Conservation (phyloP, 768 basidiomycete genomes). For the Plicaturopsis crispa region DNA sequence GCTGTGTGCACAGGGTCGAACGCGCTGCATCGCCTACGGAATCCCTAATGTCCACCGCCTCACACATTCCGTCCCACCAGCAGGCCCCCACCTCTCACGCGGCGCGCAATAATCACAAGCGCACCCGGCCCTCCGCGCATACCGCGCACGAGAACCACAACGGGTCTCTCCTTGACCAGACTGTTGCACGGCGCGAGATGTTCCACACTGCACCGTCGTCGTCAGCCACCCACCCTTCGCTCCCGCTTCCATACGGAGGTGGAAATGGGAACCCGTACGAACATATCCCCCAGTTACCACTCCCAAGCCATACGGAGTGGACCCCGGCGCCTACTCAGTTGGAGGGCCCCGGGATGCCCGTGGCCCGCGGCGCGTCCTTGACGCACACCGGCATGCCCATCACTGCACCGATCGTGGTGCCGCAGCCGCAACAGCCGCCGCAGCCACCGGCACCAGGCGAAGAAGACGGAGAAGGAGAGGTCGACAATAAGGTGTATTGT, state of each 20-base stretch:
- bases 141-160: conserved; percentile 33
- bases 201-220: conserved; percentile 45
- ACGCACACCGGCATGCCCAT: conserved; percentile 12
- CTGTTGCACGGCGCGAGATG: too few relatives aligned
- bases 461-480: conserved; percentile 37
- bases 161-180: too few relatives aligned
- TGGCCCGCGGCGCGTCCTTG: conserved; percentile 34
- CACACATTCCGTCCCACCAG: conserved; percentile 43
- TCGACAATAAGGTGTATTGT: conserved; percentile 68
- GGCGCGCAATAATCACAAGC: conserved; percentile 28
- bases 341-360: conserved; percentile 76
- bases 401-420: background rate
- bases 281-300: too few relatives aligned
- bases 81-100: conserved; percentile 15
- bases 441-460: conserved; percentile 18
- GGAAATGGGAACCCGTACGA: conserved; percentile 9
- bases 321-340: conserved; percentile 44
- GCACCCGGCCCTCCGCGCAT: conserved; percentile 32
- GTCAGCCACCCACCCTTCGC: conserved; percentile 43
- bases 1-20: conserved; percentile 37
- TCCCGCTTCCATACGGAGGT: conserved; percentile 33
- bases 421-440: background rate
- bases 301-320: too few relatives aligned
- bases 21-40: conserved; percentile 66
- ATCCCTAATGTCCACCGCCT: conserved; percentile 65